These are phyloP conservation scores for Phycomyces blakesleeanus DNA, from an alignment of 192 early-diverging fungal species.

Conservation along the genomic window DNA sequence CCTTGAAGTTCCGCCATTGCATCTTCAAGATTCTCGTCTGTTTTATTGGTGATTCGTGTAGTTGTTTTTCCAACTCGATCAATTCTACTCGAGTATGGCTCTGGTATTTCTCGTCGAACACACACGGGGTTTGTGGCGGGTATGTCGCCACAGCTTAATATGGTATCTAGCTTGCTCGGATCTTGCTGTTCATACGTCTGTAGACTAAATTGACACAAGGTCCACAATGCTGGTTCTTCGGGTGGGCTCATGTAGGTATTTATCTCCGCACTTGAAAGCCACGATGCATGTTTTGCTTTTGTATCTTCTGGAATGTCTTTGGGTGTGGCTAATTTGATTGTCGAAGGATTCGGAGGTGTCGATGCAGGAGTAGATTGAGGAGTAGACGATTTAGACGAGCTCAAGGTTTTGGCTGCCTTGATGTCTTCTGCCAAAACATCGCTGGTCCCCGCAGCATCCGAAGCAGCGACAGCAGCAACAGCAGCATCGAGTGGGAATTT, in stretches of 20 bases:
- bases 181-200: constrained; percentile 39
- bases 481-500: constrained; percentile 19
- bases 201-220: constrained; percentile 45
- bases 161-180: constrained; percentile 23
- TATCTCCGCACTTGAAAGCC: constrained; percentile 52
- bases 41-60: constrained; percentile 25
- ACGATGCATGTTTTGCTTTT: constrained; percentile 2
- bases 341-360: constrained; percentile 1
- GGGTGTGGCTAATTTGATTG: background rate
- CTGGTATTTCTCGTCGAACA: constrained; percentile 45
- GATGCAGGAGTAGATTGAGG: background rate
- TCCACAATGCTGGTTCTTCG: constrained; percentile 45
- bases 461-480: too few relatives aligned
- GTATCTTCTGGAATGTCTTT: constrained; percentile 6
- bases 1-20: constrained; percentile 39
- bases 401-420: background rate
- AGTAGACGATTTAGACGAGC: too few relatives aligned
- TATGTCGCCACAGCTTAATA: constrained; percentile 32
- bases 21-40: constrained; percentile 31
- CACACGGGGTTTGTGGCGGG: constrained; percentile 42
- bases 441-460: too few relatives aligned
- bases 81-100: constrained; percentile 34
- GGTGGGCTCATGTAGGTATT: constrained; percentile 44
- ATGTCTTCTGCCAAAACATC: background rate
- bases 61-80: constrained; percentile 29